These are phyloP conservation scores for Fragaria iinumae DNA, from an alignment of 306 rosid species.

Conservation along the genomic window DNA sequence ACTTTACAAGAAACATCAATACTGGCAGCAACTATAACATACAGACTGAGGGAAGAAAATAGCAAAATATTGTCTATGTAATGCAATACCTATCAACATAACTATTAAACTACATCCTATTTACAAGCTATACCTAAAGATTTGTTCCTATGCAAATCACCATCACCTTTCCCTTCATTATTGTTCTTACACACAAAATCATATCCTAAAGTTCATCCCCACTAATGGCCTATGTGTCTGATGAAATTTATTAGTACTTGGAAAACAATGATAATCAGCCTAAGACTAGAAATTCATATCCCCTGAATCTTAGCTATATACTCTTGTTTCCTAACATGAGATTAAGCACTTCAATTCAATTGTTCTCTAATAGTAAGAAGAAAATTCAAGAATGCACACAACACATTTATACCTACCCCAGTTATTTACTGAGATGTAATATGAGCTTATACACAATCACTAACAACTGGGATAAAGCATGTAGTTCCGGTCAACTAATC, in stretches of 20 bases:
- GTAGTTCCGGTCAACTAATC: background rate
- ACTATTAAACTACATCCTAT: background rate
- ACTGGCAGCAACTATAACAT: background rate
- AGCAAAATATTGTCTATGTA: background rate
- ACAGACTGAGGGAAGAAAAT: background rate
- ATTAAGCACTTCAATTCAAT: background rate
- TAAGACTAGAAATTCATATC: background rate
- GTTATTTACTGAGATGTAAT: background rate
- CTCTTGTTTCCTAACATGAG: background rate
- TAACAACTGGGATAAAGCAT: background rate
- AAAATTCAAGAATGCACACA: background rate
- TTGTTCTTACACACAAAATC: background rate
- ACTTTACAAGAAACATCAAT: background rate
- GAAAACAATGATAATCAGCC: background rate
- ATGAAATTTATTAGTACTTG: background rate
- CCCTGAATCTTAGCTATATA: background rate
- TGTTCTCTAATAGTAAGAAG: background rate
- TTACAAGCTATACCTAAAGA: background rate
- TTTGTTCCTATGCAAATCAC: background rate
- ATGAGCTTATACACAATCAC: background rate
- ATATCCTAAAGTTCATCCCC: background rate
- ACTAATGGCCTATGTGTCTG: background rate
- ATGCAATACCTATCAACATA: background rate
- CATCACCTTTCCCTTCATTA: background rate
- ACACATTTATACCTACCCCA: background rate